Conservation (phyloP, 352 stramenopile species). For the Globisporangium yorkense region DNA sequence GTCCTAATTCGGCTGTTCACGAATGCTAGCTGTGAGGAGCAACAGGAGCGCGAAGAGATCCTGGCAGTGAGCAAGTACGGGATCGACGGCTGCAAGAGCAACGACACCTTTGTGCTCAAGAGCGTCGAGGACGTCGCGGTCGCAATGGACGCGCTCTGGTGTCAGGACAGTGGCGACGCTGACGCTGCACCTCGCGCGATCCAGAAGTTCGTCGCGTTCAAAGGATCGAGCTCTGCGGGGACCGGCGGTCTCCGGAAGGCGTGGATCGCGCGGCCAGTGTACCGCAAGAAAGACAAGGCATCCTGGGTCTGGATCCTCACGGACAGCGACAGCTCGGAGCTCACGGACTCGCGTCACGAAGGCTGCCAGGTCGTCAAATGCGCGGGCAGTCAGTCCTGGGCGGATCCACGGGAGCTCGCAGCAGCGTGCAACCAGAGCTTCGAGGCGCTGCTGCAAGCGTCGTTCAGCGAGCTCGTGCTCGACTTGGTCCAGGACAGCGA, state of each 20-base stretch:
- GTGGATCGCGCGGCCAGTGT: conserved; percentile 51
- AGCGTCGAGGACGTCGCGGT: conserved; percentile 8
- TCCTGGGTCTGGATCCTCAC: conserved; percentile 58
- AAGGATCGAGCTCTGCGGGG: conserved; percentile 15
- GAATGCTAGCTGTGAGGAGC: neutral
- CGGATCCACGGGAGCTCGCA: conserved; percentile 29
- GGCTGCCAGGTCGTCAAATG: conserved; percentile 61
- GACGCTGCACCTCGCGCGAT: conserved; percentile 16
- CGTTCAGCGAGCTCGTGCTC: conserved; percentile 42
- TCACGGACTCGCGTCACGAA: conserved; percentile 19
- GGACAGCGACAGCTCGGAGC: conserved; percentile 2
- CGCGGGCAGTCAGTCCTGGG: conserved; percentile 43
- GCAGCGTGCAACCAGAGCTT: conserved; percentile 27
- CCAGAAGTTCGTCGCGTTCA: conserved; percentile 44
- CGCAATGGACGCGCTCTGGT: conserved; percentile 14
- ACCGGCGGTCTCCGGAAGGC: conserved; percentile 15
- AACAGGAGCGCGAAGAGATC: neutral
- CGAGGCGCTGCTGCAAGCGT: conserved; percentile 29
- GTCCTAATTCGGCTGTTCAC: conserved; percentile 7
- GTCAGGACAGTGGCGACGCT: neutral
- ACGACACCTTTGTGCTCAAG: conserved; percentile 7
- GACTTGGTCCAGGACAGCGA: conserved; percentile 49
- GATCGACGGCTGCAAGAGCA: conserved; percentile 7
- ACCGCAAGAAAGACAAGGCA: conserved; percentile 44
- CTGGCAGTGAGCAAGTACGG: conserved; percentile 9